Evolutionary conservation across 2,329 filamentous ascomycete genomes (phyloP), one percentile per base, ranked within the genome.

Genomic region (Reticulascus tulasneorum): DNA sequence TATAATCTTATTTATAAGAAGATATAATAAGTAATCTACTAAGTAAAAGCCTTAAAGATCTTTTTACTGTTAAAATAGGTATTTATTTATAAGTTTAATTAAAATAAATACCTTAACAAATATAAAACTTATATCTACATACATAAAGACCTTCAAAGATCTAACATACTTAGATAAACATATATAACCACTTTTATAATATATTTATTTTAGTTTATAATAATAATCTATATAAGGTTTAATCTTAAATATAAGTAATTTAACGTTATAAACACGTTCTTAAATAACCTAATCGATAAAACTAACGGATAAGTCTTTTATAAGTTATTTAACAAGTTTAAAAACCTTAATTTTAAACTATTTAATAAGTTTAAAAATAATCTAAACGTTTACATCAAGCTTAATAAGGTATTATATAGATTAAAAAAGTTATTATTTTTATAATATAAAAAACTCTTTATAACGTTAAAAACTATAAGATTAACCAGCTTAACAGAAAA

Each of bases 101-200:
- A 29, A 9, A n/a, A 29, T 16, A 29, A 25, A 3, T 32, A 23
- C 28, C 29, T 40, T 9, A 8, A 23, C 4, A 11, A 18, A 12
- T 36, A 12, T 28, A 40, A 40, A 21, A 25, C 15, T n/a, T 20
- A n/a, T 11, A 36, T 40, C 1, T 40, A 36, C 23, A 30, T 36
- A 17, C 20, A 30, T 11, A 19, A 9, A 16, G 19, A 40, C 15
- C 22, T 36, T 2, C 24, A 36, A 19, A 17, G 20, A 5, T 20
- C 34, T 19, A n/a, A 17, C 4, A 15, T 2, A 18, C 13, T 32
- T 17, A 9, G 23, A 31, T 9, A 35, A n/a, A 30, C 25, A 30
- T 35, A 37, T 23, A 32, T 32, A 20, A 23, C 18, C 6, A 23
- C 17, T 13, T 10, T 23, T 22, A 9, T 16, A 23, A 23, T 17